These are phyloP conservation scores for Hygrophila difformis DNA, from an alignment of 257 asterid genomes.

Conservation along the genomic window DNA sequence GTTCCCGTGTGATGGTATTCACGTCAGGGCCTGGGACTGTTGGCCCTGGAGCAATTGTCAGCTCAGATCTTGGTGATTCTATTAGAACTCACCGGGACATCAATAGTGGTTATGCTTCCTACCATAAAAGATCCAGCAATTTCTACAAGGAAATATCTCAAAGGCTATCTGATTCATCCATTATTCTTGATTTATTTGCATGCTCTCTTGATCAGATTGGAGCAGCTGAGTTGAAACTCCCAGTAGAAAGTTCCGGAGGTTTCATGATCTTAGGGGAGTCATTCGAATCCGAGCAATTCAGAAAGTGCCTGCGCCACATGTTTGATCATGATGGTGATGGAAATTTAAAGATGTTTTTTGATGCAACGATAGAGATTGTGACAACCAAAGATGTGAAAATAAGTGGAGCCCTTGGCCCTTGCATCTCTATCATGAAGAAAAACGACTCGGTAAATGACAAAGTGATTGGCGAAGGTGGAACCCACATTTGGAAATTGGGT, in stretches of 20 bases:
- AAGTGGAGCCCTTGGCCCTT: constrained; percentile 90
- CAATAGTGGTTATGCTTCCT: constrained; percentile 40
- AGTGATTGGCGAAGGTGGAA: constrained; percentile 75
- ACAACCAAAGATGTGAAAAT: constrained; percentile 73
- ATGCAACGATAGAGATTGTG: constrained; percentile 77
- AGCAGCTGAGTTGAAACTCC: constrained; percentile 68
- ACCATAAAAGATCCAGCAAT: constrained; percentile 44
- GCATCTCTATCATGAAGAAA: constrained; percentile 48
- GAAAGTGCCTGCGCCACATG: constrained; percentile 59
- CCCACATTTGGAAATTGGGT: constrained; percentile 70
- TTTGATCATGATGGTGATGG: constrained; percentile 53
- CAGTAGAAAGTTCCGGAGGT: constrained; percentile 79
- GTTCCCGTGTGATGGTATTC: constrained; percentile 88
- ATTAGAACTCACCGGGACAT: constrained; percentile 84
- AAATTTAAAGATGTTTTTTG: constrained; percentile 63
- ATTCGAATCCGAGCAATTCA: constrained; percentile 72
- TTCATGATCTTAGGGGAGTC: constrained; percentile 83
- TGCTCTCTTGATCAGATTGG: constrained; percentile 98
- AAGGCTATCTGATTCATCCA: constrained; percentile 64
- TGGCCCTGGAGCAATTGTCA: constrained; percentile 80
- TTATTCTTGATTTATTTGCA: constrained; percentile 87
- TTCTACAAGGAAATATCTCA: constrained; percentile 61
- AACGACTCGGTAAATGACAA: constrained; percentile 55
- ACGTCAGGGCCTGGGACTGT: constrained; percentile 90
- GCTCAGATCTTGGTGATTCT: constrained; percentile 45